Base-by-base conservation (phyloP, 139 green algal genomes). In the Volvox africanus region DNA sequence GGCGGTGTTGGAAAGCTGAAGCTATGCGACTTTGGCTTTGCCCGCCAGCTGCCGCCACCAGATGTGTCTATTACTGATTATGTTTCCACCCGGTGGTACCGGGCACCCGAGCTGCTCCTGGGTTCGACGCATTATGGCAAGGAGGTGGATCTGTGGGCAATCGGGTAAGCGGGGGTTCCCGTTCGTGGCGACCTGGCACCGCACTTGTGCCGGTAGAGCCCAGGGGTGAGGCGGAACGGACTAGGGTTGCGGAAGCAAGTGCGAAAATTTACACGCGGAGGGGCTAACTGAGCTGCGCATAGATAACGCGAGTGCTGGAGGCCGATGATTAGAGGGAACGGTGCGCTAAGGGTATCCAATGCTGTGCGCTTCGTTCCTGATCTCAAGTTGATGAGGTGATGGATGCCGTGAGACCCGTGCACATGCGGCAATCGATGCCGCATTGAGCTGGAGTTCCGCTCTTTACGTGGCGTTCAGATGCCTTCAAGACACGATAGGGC, bases 11-110 rank as follows among this genome's bases (percentile, higher is more conserved):
- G 97, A 18, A 88, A 95, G 65, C 79, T 99, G 0, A 98, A 98
- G 94, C 96, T 99, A 61, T 98, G 97, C 87, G 98, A 99, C 93
- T 99, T 99, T 96, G 98, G 98, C 30, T 99, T 99, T 93, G 97
- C 97, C 19, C 92, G 97, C 0, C 77, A 92, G 78, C 90, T 98
- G 69, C 94, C 94, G 0, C 67, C 87, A 32, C 91, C 33, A 13
- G 94, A 94, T 36, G 93, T 88, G 28, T 91, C 91, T 78, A 95
- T 98, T 36, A 99, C 97, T 0, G 97, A 98, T 61, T 98, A 98
- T 89, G 97, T 99, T n/a, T 97, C 97, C 83, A 99, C 98, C 0
- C 94, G 98, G 3, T 99, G 97, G 98, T 99, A 99, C 93, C 93
- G 97, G 12, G 92, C 96, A 0, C 98, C 98, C 20, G 98, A 99